Conservation (phyloP, 306 rosid genomes). For the Acmispon strigosus region DNA sequence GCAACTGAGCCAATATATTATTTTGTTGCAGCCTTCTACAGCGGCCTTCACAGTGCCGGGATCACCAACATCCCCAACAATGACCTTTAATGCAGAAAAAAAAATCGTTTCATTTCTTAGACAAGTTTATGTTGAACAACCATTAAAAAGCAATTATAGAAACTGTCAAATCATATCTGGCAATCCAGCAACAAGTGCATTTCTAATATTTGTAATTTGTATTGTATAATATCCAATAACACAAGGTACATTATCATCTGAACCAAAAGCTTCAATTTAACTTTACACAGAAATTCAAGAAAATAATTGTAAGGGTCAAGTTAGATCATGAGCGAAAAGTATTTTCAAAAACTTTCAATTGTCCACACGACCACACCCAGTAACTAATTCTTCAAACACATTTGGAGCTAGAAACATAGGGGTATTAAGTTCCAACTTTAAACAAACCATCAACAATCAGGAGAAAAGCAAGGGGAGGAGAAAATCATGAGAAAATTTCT, state of each 20-base stretch:
- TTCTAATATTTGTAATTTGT: background rate
- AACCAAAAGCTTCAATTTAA: background rate
- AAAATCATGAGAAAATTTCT: too few relatives aligned
- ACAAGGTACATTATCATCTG: too few relatives aligned
- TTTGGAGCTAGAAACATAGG: too few relatives aligned
- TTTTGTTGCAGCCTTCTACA: slow-evolving; percentile 75
- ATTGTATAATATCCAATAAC: too few relatives aligned
- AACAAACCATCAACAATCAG: too few relatives aligned
- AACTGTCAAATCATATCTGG: background rate
- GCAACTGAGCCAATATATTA: slow-evolving; percentile 80
- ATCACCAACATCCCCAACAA: slow-evolving; percentile 88
- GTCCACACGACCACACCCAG: too few relatives aligned
- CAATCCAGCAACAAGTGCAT: background rate
- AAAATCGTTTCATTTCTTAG: background rate
- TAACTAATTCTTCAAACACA: too few relatives aligned
- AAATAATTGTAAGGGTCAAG: background rate
- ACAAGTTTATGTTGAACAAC: background rate
- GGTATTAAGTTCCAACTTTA: too few relatives aligned
- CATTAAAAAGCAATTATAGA: background rate
- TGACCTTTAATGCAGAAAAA: slow-evolving; percentile 35
- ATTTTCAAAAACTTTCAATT: too few relatives aligned
- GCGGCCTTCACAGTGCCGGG: slow-evolving; percentile 53
- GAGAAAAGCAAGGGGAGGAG: too few relatives aligned
- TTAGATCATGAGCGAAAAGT: background rate
- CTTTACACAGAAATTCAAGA: background rate